Conservation (phyloP, 139 green algal species). For the Tetradesmus lagerheimii region DNA sequence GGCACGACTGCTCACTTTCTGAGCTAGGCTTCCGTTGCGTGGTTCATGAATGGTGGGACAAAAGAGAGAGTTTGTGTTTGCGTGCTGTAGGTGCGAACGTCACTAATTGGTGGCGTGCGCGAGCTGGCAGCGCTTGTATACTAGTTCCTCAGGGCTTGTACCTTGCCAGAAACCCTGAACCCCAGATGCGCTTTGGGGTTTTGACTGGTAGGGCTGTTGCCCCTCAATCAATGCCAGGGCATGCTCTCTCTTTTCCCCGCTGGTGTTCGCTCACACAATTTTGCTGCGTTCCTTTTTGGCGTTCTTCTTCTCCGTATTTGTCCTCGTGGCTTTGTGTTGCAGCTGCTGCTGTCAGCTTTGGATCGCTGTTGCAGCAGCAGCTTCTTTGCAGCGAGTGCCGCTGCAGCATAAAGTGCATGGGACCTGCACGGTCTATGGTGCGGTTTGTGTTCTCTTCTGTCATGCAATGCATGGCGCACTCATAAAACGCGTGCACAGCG, state of each 20-base stretch:
- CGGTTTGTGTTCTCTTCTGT: background rate
- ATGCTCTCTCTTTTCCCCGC: background rate
- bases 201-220: background rate
- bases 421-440: background rate
- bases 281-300: background rate
- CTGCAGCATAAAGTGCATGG: background rate
- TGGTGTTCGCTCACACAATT: background rate
- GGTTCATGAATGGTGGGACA: background rate
- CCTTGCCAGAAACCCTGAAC: background rate
- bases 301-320: background rate
- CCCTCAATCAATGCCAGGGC: background rate
- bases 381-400: background rate
- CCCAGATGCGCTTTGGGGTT: background rate
- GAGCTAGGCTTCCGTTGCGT: too few species aligned
- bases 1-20: background rate
- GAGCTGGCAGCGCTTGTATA: background rate
- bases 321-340: background rate
- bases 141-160: background rate
- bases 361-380: background rate
- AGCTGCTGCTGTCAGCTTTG: background rate
- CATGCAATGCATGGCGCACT: background rate
- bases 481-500: background rate
- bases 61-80: background rate
- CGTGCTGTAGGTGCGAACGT: background rate
- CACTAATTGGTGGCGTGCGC: background rate